Evolutionary conservation across 441 rosid genomes (phyloP).

Genomic region (Theobroma grandiflorum): DNA sequence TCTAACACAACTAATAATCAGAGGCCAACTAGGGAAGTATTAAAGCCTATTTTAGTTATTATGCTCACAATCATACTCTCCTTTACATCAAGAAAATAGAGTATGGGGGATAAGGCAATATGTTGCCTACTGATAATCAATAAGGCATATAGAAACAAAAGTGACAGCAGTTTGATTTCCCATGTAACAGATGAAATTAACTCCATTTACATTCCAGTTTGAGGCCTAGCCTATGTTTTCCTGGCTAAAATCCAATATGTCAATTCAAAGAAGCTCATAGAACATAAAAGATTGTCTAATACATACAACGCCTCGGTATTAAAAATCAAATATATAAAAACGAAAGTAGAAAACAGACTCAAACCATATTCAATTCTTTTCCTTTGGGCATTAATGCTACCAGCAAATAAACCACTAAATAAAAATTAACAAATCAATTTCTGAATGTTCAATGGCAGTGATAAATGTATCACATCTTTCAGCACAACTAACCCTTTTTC

Average conservation of each 20-base stretch:
- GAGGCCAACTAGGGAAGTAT: neutral
- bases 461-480: neutral
- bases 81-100: neutral
- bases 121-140: neutral
- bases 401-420: neutral
- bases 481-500: neutral
- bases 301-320: neutral
- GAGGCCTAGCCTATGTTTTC: neutral
- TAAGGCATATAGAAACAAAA: neutral
- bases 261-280: neutral
- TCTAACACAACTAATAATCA: neutral
- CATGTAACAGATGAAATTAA: neutral
- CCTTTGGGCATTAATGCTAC: neutral
- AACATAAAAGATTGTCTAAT: neutral
- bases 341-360: neutral
- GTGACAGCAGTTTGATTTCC: neutral
- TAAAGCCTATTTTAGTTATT: neutral
- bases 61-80: neutral
- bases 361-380: neutral
- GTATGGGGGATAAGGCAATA: neutral
- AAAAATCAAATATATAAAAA: constrained; percentile 9
- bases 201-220: neutral
- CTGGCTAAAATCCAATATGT: neutral
- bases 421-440: neutral
- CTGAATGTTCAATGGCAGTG: neutral